A percentile compares a stretch with the other conserved stretches of the same genome.
Evolutionary conservation across 164 flowering plant genomes (phyloP).

Genomic region (Dillenia turbinata): DNA sequence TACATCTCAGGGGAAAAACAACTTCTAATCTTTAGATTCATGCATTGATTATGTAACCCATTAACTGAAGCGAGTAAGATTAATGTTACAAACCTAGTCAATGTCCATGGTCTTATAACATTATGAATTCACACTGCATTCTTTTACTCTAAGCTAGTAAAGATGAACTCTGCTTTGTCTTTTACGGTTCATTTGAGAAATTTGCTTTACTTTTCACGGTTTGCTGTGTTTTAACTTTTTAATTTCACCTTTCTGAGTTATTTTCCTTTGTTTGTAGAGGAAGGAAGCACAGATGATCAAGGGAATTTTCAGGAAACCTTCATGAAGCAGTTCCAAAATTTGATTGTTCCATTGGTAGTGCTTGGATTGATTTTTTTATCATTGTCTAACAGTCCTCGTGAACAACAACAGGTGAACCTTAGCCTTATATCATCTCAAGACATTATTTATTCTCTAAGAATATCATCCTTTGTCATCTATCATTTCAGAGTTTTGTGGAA

Average conservation of each 20-base stretch:
- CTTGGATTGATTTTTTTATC: constrained; percentile 49
- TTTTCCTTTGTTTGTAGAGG: constrained; percentile 34
- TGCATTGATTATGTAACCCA: no score
- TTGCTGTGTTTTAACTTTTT: not conserved
- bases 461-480: no score
- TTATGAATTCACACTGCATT: no score
- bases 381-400: constrained; percentile 45
- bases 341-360: constrained; percentile 46
- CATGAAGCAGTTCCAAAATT: constrained; percentile 44
- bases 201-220: not conserved
- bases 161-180: not conserved
- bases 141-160: no score
- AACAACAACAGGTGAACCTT: constrained; percentile 49
- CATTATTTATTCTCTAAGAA: no score
- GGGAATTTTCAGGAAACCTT: constrained; percentile 51
- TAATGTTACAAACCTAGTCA: no score
- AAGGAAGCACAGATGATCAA: constrained; percentile 46
- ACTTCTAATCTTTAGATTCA: no score
- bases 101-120: no score
- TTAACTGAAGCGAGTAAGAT: no score
- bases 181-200: not conserved
- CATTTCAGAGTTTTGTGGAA: no score
- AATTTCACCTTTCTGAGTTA: not conserved
- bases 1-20: no score
- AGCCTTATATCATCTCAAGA: no score